phyloP scores from a whole-genome alignment of 345 rosid genomes.

The Adansonia digitata region DNA sequence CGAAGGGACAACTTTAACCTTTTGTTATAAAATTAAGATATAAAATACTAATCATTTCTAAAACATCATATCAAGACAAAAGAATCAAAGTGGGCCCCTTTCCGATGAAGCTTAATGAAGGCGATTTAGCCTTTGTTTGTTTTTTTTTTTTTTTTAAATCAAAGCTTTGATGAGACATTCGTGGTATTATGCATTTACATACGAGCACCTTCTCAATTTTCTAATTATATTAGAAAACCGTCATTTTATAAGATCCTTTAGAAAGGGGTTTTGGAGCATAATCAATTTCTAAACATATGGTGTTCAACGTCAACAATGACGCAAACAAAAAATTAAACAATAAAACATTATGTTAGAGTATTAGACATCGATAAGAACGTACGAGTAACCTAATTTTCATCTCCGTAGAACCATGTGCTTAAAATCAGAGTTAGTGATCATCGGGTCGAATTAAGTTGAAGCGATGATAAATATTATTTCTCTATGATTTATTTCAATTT shows the following conservation, averaged over 20 bases:
- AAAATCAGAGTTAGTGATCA: too few relatives aligned
- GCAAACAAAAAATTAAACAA: neutral
- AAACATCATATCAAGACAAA: neutral
- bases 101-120: neutral
- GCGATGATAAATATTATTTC: too few relatives aligned
- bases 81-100: neutral
- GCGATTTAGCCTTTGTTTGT: neutral
- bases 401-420: too few relatives aligned
- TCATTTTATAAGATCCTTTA: neutral
- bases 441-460: too few relatives aligned
- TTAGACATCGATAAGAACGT: neutral
- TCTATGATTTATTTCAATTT: too few relatives aligned
- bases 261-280: neutral
- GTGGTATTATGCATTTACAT: neutral
- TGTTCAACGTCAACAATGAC: conserved; percentile 7
- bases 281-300: neutral
- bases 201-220: neutral
- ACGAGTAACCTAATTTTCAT: neutral
- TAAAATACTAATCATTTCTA: neutral
- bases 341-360: too few relatives aligned
- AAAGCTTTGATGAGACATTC: conserved; percentile 2
- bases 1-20: neutral
- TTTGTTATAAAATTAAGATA: neutral
- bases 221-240: neutral
- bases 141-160: too few relatives aligned